A percentile compares a stretch with the other conserved stretches of the same genome.
phyloP scores from a whole-genome alignment of 2,329 filamentous ascomycete species.

The Mycosphaerella sp. region DNA sequence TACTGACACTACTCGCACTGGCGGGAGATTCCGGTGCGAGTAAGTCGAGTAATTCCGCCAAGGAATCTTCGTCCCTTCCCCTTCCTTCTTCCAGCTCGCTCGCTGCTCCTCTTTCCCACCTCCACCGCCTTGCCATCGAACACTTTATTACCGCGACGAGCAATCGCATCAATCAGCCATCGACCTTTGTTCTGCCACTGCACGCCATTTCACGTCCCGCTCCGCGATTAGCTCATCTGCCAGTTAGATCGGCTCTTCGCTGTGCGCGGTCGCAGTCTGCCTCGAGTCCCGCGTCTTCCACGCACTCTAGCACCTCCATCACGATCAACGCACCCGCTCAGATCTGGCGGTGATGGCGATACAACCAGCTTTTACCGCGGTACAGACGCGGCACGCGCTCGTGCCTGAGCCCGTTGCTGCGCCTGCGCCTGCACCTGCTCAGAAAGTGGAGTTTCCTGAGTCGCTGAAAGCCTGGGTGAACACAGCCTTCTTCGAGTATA shows the following conservation, averaged over 20 bases:
- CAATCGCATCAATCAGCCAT: neutral
- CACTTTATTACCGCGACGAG: neutral
- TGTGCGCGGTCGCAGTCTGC: conserved; percentile 4
- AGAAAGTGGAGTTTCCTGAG: conserved; percentile 60
- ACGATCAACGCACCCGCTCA: neutral
- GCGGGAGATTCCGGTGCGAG: neutral
- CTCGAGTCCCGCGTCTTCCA: conserved; percentile 1
- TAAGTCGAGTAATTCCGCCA: neutral
- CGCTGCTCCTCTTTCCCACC: neutral
- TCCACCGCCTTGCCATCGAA: neutral
- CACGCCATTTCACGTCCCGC: neutral
- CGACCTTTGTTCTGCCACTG: neutral
- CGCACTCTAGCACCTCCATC: neutral
- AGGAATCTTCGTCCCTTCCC: neutral
- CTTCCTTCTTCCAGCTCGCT: neutral
- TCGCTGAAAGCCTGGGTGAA: conserved; percentile 85
- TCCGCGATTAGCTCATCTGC: neutral
- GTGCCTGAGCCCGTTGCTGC: conserved; percentile 20
- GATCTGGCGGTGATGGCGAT: conserved; percentile 22
- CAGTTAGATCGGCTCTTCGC: neutral
- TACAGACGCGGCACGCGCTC: conserved; percentile 41
- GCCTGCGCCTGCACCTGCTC: conserved; percentile 10
- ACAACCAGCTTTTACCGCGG: conserved; percentile 42
- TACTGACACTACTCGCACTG: too few species aligned
- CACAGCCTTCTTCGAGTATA: conserved; percentile 68